These are phyloP conservation scores for Sporothrix phasma DNA, from an alignment of 2,329 filamentous ascomycete species.

Conservation along the genomic window DNA sequence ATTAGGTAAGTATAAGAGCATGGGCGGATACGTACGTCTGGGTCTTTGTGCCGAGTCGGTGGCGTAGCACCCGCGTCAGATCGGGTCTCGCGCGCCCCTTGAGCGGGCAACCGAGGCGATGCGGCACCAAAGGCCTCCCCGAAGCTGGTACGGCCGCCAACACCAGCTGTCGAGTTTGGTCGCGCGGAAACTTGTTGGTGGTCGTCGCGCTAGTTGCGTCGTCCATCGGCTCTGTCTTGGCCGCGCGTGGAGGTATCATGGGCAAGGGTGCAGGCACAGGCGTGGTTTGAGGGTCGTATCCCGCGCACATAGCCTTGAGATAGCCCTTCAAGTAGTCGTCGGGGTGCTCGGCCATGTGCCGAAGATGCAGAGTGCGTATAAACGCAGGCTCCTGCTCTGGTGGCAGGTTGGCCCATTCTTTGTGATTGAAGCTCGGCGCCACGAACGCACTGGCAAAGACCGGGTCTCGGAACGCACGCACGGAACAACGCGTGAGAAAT, in stretches of 20 bases:
- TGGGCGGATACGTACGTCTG: not conserved
- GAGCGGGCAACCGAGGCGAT: not conserved
- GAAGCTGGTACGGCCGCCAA: not conserved
- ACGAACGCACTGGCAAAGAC: not conserved
- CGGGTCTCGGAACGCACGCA: not conserved
- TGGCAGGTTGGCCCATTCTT: not conserved
- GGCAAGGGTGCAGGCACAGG: not conserved
- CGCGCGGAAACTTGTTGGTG: not conserved
- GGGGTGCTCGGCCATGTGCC: not conserved
- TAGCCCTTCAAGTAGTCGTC: not conserved
- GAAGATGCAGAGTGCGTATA: not conserved
- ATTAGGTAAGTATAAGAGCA: not conserved
- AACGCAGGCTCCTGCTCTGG: not conserved
- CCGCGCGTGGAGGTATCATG: not conserved
- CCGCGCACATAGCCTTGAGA: not conserved
- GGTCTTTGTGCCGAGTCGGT: not conserved
- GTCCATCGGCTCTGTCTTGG: not conserved
- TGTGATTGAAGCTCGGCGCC: not conserved
- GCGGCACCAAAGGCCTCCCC: not conserved
- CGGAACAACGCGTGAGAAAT: not conserved
- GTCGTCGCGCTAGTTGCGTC: not conserved
- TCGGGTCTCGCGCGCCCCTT: not conserved
- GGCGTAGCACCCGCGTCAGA: not conserved
- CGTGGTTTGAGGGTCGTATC: not conserved
- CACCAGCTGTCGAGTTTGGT: not conserved